Evolutionary conservation across 345 rosid species (phyloP), one percentile per base, ranked within the genome.

Genomic region (Citrus sp.): DNA sequence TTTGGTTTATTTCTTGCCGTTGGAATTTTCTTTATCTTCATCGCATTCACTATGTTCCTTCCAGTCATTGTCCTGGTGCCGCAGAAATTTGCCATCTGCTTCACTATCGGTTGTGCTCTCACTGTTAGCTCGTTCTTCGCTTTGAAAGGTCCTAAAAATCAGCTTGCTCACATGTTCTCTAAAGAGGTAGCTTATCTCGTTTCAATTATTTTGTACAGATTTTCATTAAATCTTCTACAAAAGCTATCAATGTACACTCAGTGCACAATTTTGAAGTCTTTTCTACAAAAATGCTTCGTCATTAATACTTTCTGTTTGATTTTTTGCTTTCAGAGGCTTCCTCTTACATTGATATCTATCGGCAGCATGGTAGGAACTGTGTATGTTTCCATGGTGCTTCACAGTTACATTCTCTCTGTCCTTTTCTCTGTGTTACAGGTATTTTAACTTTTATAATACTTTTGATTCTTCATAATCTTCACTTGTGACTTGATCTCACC

Each of bases 11-110:
- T 92, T 22, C 89, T 92, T 60, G 91, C 87, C 7, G 77, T 87
- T 37, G 92, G 96, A 16, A 87, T 89, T 68, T 92, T 90, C 85
- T 88, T 90, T 54, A 38, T 90, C 61, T 88, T 92, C 38, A 86
- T 90, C 24, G 87, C 92, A 5, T 90, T 90, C 67, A 86, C 92
- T 75, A 87, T 92, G 88, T 92, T 92, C 81, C 96, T 92, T 59
- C 93, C 96, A 0, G 90, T 90, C 60, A 88, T 92, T 75, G 92
- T 92, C 42, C n/a, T 92, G 79, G 80, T 90, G 84, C 93, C 95
- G 25, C 91, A 92, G 88, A 92, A 90, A 66, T 92, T 92, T 66
- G 91, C 93, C 8, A 87, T 88, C 58, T 88, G 95, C 84, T 90
- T 92, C 73, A 87, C 93, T 3, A 73, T 92, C 7, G 93, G 95